Base-by-base conservation (phyloP, 768 basidiomycete species). In the Pleurotus giganteus region DNA sequence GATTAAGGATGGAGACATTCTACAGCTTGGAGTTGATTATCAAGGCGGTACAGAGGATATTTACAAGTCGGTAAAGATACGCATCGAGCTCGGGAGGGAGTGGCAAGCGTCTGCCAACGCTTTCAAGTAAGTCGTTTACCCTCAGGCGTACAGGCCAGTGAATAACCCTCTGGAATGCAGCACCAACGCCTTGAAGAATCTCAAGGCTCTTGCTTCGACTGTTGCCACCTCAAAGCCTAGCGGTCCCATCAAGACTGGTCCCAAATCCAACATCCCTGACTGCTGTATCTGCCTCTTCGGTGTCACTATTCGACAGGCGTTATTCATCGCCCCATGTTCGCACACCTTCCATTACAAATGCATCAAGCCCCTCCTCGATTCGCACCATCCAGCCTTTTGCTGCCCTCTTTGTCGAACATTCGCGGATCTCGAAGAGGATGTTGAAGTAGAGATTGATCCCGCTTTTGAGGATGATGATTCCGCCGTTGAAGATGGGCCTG, bases 341-440 rank as follows among this genome's bases (percentile, higher is more conserved):
- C 96, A 99, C 69, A 87, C 94, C 0, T 93, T 91, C 76, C 92
- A 94, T 73, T 94, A 91, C 82, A 98, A 98, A 71, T 98, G 96
- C 69, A 94, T 99, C 57, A 83, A 94, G 0, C 96, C 95, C 1
- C 78, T 98, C 9, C 79, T 98, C 39, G 82, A 91, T 60, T 71
- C 81, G n/a, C 93, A 98, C 70, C 85, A 94, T 62, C 92, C 95
- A 0, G 89, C 91, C 4, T 99, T 98, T 74, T 90, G 85, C 12
- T 99, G 96, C 64, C 96, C 96, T 0, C 81, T 99, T 5, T 99
- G 96, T 69, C 80, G 96, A 36, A 94, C 94, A 0, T 99, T 89
- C 63, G 94, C 94, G 12, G 89, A 98, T 67, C 82, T 99, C 15
- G 94, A 98, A 46, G 94, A 93, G 54, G 96, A 98, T 65, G 95